Evolutionary conservation across 306 rosid species (phyloP), one percentile per base, ranked within the genome.

Genomic region (Senna siamea): DNA sequence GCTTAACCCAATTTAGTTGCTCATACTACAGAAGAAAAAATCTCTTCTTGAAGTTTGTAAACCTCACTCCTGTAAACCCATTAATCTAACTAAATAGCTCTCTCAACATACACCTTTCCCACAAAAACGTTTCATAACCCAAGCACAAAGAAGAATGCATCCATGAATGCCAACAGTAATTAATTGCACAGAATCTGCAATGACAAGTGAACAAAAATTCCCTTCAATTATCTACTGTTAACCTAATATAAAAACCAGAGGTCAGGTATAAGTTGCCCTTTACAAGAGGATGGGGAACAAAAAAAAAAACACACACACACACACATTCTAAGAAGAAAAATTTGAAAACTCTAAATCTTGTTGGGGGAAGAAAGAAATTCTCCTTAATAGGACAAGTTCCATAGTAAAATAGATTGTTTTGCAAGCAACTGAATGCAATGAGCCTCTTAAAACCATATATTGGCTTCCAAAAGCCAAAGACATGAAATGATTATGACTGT

Each of bases 171-270:
- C 80, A 57, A 58, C 35, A 68, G 43, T 76, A 50, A 60, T 51
- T 69, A 60, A 51, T 51, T 70, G 71, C 81, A 69, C 4, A 58
- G 70, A 34, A 70, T 77, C 76, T 70, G 81, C 72, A 61, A 61
- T 58, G 28, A 61, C 66, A 61, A 77, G 66, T 41, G 46, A 51
- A 69, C 1, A 26, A 60, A 4, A 18, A 23, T 51, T 34, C 66
- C 30, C 55, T 76, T 69, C 76, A 60, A 69, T 48, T 62, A 50
- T 69, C 55, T 23, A 69, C 15, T 2, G 44, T 51, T 34, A 38
- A 37, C 47, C 55, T 38, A 7, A 57, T 2, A 20, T 56, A 60
- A 58, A 11, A 68, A 67, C 74, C 0, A 23, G 19, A 22, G 43
- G 41, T 22, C 17, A 44, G 2, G 11, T 59, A 28, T 34, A 35